Conservation (phyloP, 345 rosid genomes). For the Lagerstroemia speciosa region DNA sequence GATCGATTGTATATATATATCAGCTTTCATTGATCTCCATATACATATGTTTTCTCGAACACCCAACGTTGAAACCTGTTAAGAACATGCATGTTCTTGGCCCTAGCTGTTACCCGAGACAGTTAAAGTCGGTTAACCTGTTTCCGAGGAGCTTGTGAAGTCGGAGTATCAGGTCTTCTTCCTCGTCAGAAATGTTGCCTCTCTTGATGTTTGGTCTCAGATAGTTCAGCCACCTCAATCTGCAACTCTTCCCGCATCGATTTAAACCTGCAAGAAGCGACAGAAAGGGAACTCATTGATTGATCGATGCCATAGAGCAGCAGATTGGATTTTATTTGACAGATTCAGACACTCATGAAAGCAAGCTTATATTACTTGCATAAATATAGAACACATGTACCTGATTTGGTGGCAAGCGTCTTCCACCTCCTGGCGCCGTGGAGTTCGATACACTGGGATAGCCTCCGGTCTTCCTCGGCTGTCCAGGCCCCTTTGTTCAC, state of each 20-base stretch:
- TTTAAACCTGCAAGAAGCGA: slow-evolving; percentile 25
- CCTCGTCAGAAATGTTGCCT: slow-evolving; percentile 52
- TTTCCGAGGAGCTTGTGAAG: slow-evolving; percentile 55
- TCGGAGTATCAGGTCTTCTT: slow-evolving; percentile 48
- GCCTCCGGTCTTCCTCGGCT: slow-evolving; percentile 45
- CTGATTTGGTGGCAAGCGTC: slow-evolving; percentile 40
- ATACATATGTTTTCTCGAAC: too few relatives aligned
- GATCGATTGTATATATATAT: too few relatives aligned
- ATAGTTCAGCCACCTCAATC: slow-evolving; percentile 58
- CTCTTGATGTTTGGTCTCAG: slow-evolving; percentile 54
- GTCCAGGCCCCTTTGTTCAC: slow-evolving; percentile 55
- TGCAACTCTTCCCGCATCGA: slow-evolving; percentile 56
- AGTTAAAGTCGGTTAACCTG: slow-evolving; percentile 6
- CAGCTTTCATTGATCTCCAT: too few relatives aligned
- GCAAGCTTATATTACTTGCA: too few relatives aligned
- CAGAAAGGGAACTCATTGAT: neutral
- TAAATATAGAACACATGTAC: slow-evolving; percentile 7
- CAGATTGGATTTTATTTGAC: too few relatives aligned
- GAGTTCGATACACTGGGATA: slow-evolving; percentile 35
- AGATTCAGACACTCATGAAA: too few relatives aligned
- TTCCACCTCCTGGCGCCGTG: slow-evolving; percentile 59
- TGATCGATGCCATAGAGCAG: neutral
- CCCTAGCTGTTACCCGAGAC: too few relatives aligned
- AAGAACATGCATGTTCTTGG: too few relatives aligned
- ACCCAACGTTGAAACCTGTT: too few relatives aligned